Base-by-base conservation (phyloP, 2,329 filamentous ascomycete genomes). In the Calonectria multiphialidica region DNA sequence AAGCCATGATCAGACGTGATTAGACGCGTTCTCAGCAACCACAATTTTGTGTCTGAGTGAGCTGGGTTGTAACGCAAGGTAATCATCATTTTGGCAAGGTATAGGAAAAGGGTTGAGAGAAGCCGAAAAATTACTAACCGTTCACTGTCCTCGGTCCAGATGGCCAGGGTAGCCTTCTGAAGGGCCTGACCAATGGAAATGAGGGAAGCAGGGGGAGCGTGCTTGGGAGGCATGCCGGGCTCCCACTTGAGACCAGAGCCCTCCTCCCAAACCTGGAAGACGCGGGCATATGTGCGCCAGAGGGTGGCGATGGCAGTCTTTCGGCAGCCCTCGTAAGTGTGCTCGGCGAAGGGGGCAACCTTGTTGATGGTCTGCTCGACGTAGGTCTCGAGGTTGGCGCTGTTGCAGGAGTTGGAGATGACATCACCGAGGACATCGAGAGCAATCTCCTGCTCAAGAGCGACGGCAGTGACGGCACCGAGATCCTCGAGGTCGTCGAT, bases 381-480 rank as follows among this genome's bases (percentile, higher is more conserved):
- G 84, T 96, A 98, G 6, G 94, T 92, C 76, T 97, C 86, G 69
- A 91, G 86, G 78, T 90, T 89, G 82, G 91, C 95, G 77, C 93
- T 90, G 80, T 91, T 90, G 83, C 95, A 95, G 59, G 95, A 95
- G 87, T 97, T 93, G 57, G 94, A 93, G 80, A 98, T 93, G 74
- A 99, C 92, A 81, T 99, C 97, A 75, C 96, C 97, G 42, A 98
- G 90, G 7, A 98, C 96, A 84, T 99, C 97, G 53, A 98, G 92
- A 44, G 97, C 96, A 79, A 98, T 97, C 85, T 99, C 97, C 86
- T 98, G 98, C 89, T 98, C 97, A 79, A 98, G 91, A 28, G 96
- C 95, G 68, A 98, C 91, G 66, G 95, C 95, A 30, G 95, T 97
- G 74, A 97, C 94, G 63, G 95, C 95, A 70, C 92, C 93, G 59